Evolutionary conservation across 352 stramenopile species (phyloP).

Genomic region (Phytophthora ramorum): DNA sequence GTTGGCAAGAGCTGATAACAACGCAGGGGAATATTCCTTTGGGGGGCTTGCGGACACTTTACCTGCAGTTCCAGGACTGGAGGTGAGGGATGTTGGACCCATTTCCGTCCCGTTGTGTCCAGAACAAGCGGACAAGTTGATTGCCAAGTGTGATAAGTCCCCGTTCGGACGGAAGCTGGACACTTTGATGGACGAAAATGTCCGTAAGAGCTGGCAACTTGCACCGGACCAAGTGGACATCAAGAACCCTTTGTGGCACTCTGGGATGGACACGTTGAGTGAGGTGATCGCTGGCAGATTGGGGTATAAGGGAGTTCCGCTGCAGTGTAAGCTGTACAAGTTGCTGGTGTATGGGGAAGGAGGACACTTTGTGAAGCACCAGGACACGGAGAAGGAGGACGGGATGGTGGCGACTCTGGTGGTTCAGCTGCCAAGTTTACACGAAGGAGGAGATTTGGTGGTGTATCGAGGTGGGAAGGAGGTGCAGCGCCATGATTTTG

Average conservation of each 20-base stretch:
- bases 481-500: constrained; percentile 29
- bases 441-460: constrained; percentile 34
- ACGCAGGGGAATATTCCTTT: constrained; percentile 5
- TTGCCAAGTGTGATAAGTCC: constrained; percentile 5
- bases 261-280: constrained; percentile 5
- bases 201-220: constrained; percentile 10
- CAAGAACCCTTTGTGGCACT: constrained; percentile 13
- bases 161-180: not conserved
- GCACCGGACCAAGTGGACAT: constrained; percentile 5
- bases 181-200: constrained; percentile 6
- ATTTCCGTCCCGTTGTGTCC: not conserved
- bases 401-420: constrained; percentile 63
- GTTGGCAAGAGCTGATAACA: not conserved
- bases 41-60: not conserved
- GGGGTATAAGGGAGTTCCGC: not conserved
- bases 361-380: constrained; percentile 27
- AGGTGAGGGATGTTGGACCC: not conserved
- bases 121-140: constrained; percentile 6
- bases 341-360: not conserved
- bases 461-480: constrained; percentile 20
- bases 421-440: constrained; percentile 37
- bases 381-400: constrained; percentile 63
- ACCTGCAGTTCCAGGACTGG: not conserved
- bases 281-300: not conserved
- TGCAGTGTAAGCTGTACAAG: not conserved